Evolutionary conservation across 2,329 filamentous ascomycete species (phyloP), one percentile per base, ranked within the genome.

Genomic region (Plectosphaerella plurivora): DNA sequence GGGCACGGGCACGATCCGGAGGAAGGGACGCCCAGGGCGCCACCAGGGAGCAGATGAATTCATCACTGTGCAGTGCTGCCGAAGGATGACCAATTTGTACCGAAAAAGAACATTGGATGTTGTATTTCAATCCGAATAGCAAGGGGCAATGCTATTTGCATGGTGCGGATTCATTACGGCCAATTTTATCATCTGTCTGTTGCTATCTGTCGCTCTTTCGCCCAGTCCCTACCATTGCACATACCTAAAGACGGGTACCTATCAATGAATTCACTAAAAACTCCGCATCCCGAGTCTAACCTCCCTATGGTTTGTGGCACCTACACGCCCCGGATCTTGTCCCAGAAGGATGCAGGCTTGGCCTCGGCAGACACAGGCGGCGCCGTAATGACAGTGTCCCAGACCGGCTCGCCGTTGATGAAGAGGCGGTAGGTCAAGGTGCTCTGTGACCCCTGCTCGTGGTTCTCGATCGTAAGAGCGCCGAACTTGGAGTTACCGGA

Each of bases 401-500:
- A 97, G 2, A 77, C 78, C 65, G 93, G 86, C 44, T 81, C 71
- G 2, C 91, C 93, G 66, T 96, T 88, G 16, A 97, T 78, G 65
- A 88, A 97, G 2, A 97, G 73, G 4, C 83, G 81, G 64, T 96
- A 97, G 46, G 85, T 86, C 36, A 99, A 73, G 41, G 86, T 80
- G 63, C 88, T 92, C 67, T 86, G 83, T 55, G 83, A 81, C 41
- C 80, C 80, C 10, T 79, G 77, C 2, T 80, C 75, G 5, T 82
- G 78, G 51, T 83, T 84, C 55, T 86, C 84, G 56, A 99, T 91
- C 20, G 90, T 89, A 25, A 96, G 78, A 0, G 86, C 83, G 1
- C 91, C 91, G 68, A 96, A 93, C 67, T 97, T 97, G 56, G 86
- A 91, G 63, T 91, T 92, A 2, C 93, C 93, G 53, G 87, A 82